These are phyloP conservation scores for Rhexocercosporidium sp. DNA, from an alignment of 2,329 filamentous ascomycete species.

Conservation along the genomic window DNA sequence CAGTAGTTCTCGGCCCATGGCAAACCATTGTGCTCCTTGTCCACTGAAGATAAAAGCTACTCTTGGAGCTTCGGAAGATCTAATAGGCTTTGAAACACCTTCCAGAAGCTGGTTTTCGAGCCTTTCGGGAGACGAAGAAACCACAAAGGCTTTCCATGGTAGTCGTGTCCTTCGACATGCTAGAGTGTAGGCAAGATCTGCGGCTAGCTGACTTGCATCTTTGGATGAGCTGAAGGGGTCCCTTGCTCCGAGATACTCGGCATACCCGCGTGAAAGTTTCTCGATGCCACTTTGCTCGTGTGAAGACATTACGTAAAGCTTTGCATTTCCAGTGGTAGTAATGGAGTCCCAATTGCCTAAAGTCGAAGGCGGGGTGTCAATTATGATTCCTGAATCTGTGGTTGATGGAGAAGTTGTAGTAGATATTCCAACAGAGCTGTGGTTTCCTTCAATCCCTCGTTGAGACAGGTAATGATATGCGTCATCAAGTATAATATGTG, in stretches of 20 bases:
- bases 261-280: slow-evolving; percentile 21
- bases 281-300: slow-evolving; percentile 15
- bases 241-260: slow-evolving; percentile 27
- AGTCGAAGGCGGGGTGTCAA: background rate
- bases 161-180: slow-evolving; percentile 30
- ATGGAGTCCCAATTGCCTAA: background rate
- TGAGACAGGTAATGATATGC: slow-evolving; percentile 9
- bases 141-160: slow-evolving; percentile 31
- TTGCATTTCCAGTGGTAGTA: background rate
- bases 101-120: background rate
- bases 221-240: slow-evolving; percentile 19
- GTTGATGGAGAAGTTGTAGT: background rate
- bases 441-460: slow-evolving; percentile 13
- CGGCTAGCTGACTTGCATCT: background rate
- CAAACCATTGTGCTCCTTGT: slow-evolving; percentile 38
- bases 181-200: slow-evolving; percentile 37
- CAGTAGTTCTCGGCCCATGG: slow-evolving; percentile 39
- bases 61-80: slow-evolving; percentile 16
- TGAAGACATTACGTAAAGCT: background rate
- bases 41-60: slow-evolving; percentile 38
- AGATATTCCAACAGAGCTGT: slow-evolving; percentile 10
- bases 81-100: background rate
- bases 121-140: slow-evolving; percentile 10
- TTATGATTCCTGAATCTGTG: background rate
- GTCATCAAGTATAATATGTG: slow-evolving; percentile 22